Evolutionary conservation across 805 yeast species (phyloP).

Genomic region (Wickerhamiella australiensis): DNA sequence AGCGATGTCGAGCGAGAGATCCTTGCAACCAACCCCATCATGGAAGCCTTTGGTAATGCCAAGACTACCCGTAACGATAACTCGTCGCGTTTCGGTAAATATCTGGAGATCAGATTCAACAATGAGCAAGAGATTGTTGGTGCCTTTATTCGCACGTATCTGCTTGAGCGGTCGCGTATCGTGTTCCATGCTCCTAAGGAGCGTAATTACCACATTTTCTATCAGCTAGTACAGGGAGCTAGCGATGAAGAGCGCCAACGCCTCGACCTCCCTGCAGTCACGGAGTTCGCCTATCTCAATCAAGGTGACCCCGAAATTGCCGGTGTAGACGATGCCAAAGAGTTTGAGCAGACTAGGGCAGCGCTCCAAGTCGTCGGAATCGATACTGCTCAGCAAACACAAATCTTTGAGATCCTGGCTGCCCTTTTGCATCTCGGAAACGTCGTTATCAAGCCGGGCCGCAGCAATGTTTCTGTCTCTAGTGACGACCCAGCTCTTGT

Average conservation of each 20-base stretch:
- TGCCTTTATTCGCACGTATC: conserved; percentile 84
- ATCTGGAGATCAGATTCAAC: conserved; percentile 81
- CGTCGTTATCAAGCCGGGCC: conserved; percentile 70
- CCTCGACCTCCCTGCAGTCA: conserved; percentile 46
- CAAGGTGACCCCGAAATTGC: conserved; percentile 62
- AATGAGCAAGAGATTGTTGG: conserved; percentile 69
- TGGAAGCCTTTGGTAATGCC: conserved; percentile 98
- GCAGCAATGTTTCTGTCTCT: conserved; percentile 68
- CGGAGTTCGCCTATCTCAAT: conserved; percentile 67
- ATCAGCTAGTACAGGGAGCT: conserved; percentile 71
- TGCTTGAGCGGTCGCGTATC: conserved; percentile 84
- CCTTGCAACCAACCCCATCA: conserved; percentile 89
- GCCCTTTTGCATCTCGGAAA: conserved; percentile 90
- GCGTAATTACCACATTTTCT: conserved; percentile 90
- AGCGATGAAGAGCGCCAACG: conserved; percentile 39
- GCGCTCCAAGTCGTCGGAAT: conserved; percentile 78
- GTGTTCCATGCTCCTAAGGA: conserved; percentile 88
- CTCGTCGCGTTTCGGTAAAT: conserved; percentile 95
- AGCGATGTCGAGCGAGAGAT: conserved; percentile 88
- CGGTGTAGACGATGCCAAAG: conserved; percentile 73
- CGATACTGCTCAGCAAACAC: conserved; percentile 41
- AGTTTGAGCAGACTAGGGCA: conserved; percentile 59
- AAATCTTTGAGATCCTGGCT: conserved; percentile 68
- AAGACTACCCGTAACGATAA: conserved; percentile 95
- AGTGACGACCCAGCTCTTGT: conserved; percentile 78